A percentile compares a stretch with the other conserved stretches of the same genome.
Conservation (phyloP, 1,284 basidiomycete species). For the Tylopilus sp. region DNA sequence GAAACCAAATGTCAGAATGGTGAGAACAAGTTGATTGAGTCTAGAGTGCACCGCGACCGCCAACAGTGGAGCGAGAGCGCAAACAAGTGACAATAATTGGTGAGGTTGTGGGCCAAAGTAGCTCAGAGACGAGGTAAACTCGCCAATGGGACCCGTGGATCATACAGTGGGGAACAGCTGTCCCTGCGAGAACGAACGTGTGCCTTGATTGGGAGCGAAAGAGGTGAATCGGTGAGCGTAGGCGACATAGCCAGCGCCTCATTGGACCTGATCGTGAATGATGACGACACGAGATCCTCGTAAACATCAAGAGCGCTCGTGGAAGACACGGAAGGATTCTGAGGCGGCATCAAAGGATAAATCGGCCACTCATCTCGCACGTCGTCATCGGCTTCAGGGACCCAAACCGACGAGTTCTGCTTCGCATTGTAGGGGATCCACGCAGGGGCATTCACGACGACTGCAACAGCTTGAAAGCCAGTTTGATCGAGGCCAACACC, state of each 20-base stretch:
- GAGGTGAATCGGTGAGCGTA: neutral
- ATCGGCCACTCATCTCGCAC: conserved; percentile 6
- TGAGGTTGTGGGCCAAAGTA: neutral
- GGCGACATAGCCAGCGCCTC: neutral
- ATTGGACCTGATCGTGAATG: neutral
- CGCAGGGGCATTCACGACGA: no score
- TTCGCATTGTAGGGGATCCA: no score
- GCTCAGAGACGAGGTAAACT: conserved; percentile 11
- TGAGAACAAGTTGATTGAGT: neutral
- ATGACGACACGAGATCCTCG: neutral
- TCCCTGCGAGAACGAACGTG: conserved; percentile 1
- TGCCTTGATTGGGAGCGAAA: conserved; percentile 4
- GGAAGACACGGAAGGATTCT: neutral
- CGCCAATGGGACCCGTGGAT: conserved; percentile 3
- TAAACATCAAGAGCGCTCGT: neutral
- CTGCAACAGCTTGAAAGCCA: neutral
- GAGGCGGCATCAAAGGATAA: conserved; percentile 16
- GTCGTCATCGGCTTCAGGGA: neutral
- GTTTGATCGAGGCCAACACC: neutral
- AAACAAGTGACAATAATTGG: conserved; percentile 24
- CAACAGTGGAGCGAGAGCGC: neutral
- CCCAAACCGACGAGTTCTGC: no score
- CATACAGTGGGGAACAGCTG: neutral
- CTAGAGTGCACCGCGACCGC: conserved; percentile 5
- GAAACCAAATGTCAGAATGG: neutral